phyloP scores from a whole-genome alignment of 2,329 filamentous ascomycete genomes.

The Ceratocystis ficicola region DNA sequence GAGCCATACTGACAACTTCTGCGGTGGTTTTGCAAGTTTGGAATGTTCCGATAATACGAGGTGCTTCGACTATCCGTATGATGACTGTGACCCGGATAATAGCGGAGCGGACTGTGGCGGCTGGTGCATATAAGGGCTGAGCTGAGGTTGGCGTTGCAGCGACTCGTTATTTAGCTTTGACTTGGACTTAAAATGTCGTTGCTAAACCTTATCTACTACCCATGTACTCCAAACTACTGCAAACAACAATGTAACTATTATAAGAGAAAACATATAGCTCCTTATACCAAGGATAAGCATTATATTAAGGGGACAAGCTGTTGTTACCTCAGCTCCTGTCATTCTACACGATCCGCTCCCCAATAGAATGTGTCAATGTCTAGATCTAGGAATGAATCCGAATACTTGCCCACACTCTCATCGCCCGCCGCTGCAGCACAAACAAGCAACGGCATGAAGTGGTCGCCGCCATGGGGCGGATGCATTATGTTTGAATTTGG shows the following conservation, averaged over 20 bases:
- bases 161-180: no score
- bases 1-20: not conserved
- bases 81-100: constrained; percentile 5
- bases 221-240: not conserved
- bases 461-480: constrained; percentile 42
- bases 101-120: not conserved
- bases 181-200: no score
- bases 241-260: not conserved
- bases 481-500: constrained; percentile 42
- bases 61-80: constrained; percentile 8
- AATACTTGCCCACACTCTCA: constrained; percentile 35
- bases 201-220: no score
- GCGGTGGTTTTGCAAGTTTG: not conserved
- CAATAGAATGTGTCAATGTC: constrained; percentile 47
- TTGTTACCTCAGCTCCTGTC: not conserved
- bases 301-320: not conserved
- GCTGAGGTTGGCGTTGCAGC: no score
- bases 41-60: not conserved
- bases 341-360: constrained; percentile 29
- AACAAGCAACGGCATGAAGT: constrained; percentile 48
- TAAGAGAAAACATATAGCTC: no score
- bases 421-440: constrained; percentile 41
- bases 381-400: constrained; percentile 38
- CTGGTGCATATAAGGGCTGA: not conserved
- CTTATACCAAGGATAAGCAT: not conserved